Base-by-base conservation (phyloP, 2,329 filamentous ascomycete genomes). In the Didymella exigua region DNA sequence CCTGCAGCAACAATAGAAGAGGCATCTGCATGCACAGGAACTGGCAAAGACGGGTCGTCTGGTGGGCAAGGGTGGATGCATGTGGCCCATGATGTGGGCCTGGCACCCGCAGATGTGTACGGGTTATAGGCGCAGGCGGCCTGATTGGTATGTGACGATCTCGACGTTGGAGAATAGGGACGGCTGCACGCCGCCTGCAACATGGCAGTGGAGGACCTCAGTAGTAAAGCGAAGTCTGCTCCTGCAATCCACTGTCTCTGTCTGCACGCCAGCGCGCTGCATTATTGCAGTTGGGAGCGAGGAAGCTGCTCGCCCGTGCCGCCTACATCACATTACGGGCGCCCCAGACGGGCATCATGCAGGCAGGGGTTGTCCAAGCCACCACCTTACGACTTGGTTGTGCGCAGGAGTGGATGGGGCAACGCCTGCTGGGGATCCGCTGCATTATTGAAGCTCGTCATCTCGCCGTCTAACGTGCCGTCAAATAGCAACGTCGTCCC, bases 341-440 rank as follows among this genome's bases (percentile, higher is more conserved):
- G 52, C 57, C 49, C 54, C 56, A 55, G 49, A 58, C 59, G 26
- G 52, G 46, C 52, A 36, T 47, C 42, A 43, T 56, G 60, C 46
- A 50, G 61, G 13, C 66, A 69, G 62, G 66, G 67, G 64, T 63
- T 24, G 41, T 49, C 49, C 61, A 65, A 68, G 69, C 69, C 68
- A 71, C 66, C 60, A 58, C 59, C 64, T 59, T 65, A 63, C 66
- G 59, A 67, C 59, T 33, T 59, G 57, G 49, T 56, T 56, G 60
- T 63, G 63, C 49, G 58, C 61, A 37, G 56, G 56, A 50, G 58
- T 48, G 60, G 57, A 61, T 52, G 56, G 57, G 59, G 58, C 60
- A 47, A 53, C 53, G 60, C 30, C 62, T 59, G 58, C 52, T 45
- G 57, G 46, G 58, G 60, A 53, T 56, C 56, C 58, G 61, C 60